Base-by-base conservation (phyloP, 78 protist genomes). In the Creolimax fragrantissima region DNA sequence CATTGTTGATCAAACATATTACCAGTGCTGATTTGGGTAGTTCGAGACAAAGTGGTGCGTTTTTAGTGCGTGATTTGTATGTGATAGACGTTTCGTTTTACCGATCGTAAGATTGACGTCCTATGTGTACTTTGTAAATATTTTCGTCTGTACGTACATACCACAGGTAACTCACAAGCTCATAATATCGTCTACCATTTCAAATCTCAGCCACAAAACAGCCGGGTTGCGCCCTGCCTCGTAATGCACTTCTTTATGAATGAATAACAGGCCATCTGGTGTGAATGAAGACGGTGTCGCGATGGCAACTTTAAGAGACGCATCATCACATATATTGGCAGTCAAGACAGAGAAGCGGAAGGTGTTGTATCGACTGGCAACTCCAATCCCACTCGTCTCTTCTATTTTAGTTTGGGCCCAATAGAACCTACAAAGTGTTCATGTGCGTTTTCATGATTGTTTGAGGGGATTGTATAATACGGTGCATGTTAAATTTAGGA, bases 151-250 rank as follows among this genome's bases (percentile, higher is more conserved):
- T n/a, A n/a, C n/a, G n/a, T n/a, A n/a, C n/a, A n/a, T n/a, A n/a
- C n/a, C n/a, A n/a, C n/a, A n/a, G 74, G 74, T 58, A 17, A 24
- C 74, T 32, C 74, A 32, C 74, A 32, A 17, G 74, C 24, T 32
- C 2, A 83, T 36, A 6, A 83, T 83, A 5, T 83, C 86, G 17
- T 83, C 42, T 36, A 24, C 7, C 86, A 83, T 83, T 1, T 83
- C 86, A 6, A 41, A 41, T 11, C 37, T 83, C 42, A 83, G 86
- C 86, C 86, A 83, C 86, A 83, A 41, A 24, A 6, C 7, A 41
- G 86, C 86, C 7, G 86, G 86, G 86, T 83, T 83, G 86, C 86
- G 86, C 42, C 86, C 86, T 6, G 86, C 42, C 6, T 32, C 35
- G 7, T 83, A 83, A 5, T 11, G 86, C 42, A 24, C 35, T 41